Evolutionary conservation across 2,329 filamentous ascomycete species (phyloP).

Genomic region (Colletotrichum sansevieriae): DNA sequence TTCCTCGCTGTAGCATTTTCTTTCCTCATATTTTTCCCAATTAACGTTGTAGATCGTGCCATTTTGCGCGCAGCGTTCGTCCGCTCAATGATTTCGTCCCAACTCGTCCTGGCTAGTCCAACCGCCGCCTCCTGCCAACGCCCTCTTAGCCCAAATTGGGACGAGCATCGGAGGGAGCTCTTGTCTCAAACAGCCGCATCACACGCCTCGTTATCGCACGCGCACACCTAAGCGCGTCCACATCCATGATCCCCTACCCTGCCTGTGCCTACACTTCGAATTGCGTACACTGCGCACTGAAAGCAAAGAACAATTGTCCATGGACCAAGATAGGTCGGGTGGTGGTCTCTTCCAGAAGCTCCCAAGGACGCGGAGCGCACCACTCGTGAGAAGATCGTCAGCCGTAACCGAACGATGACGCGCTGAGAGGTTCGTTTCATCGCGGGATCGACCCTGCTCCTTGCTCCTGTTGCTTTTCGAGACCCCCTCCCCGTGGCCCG

Average conservation of each 20-base stretch:
- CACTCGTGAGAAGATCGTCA: slow-evolving; percentile 32
- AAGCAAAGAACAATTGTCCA: too few relatives aligned
- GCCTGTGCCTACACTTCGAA: too few relatives aligned
- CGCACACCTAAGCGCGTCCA: slow-evolving; percentile 4
- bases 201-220: slow-evolving; percentile 16
- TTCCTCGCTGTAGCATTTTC: neutral
- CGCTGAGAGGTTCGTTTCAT: slow-evolving; percentile 41
- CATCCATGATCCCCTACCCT: neutral
- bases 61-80: slow-evolving; percentile 8
- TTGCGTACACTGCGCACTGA: too few relatives aligned
- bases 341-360: neutral
- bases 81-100: neutral
- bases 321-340: slow-evolving; percentile 7
- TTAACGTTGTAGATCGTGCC: neutral
- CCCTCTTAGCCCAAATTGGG: slow-evolving; percentile 1
- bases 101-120: neutral
- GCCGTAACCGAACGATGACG: slow-evolving; percentile 35
- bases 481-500: neutral
- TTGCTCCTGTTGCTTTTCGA: slow-evolving; percentile 9
- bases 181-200: slow-evolving; percentile 32
- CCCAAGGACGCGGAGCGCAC: slow-evolving; percentile 19
- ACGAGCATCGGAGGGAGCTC: neutral
- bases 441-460: slow-evolving; percentile 37
- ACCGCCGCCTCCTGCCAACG: slow-evolving; percentile 1
- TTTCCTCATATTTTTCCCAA: neutral